These are phyloP conservation scores for Pseudopithomyces maydicus DNA, from an alignment of 2,329 filamentous ascomycete species.

Conservation along the genomic window DNA sequence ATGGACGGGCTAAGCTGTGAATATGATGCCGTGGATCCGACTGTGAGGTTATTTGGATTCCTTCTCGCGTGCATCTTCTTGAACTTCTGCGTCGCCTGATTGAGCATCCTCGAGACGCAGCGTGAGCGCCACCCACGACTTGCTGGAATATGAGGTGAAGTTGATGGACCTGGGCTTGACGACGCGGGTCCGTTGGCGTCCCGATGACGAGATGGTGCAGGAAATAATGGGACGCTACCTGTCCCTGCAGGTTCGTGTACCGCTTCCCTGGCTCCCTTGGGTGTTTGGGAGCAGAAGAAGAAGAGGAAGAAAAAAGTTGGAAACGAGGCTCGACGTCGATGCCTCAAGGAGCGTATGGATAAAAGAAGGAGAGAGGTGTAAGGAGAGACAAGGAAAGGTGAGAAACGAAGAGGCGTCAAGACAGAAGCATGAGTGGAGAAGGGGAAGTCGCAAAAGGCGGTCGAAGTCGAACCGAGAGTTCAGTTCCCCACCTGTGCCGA, in stretches of 20 bases:
- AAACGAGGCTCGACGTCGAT: conserved; percentile 19
- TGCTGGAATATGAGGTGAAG: conserved; percentile 13
- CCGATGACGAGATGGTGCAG: conserved; percentile 4
- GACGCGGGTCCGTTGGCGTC: conserved; percentile 7
- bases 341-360: conserved; percentile 20
- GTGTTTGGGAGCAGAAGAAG: not conserved
- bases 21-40: conserved; percentile 47
- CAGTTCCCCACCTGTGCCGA: conserved; percentile 32
- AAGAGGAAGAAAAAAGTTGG: not conserved
- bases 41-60: conserved; percentile 52
- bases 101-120: conserved; percentile 31
- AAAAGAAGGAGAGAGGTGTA: conserved; percentile 1
- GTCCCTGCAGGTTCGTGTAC: conserved; percentile 29
- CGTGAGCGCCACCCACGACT: not conserved
- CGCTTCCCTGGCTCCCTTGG: not conserved
- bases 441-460: conserved; percentile 20
- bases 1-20: conserved; percentile 42
- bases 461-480: conserved; percentile 10
- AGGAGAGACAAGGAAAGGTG: conserved; percentile 21
- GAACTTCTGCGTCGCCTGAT: conserved; percentile 40
- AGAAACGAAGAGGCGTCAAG: conserved; percentile 13
- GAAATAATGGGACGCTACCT: conserved; percentile 17
- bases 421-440: conserved; percentile 12
- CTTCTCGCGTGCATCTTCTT: conserved; percentile 53
- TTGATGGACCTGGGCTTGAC: conserved; percentile 16